These are phyloP conservation scores for Rhizopogon roseolus DNA, from an alignment of 768 basidiomycete species.

Conservation along the genomic window DNA sequence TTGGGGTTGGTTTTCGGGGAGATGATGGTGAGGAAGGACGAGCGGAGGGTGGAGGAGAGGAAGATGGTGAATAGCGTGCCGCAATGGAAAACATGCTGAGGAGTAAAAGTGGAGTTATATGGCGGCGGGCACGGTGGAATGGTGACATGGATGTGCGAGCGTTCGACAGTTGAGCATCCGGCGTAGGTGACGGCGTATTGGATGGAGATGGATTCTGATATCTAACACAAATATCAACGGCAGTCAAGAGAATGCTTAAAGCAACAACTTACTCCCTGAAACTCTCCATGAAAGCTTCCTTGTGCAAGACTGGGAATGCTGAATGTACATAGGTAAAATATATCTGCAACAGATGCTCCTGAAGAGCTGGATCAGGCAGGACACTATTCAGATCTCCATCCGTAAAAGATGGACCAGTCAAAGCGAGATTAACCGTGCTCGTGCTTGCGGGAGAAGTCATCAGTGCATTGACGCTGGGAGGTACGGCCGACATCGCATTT, in stretches of 20 bases:
- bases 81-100: conserved; percentile 84
- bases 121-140: conserved; percentile 36
- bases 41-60: conserved; percentile 20
- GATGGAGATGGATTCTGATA: conserved; percentile 17
- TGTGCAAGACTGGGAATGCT: conserved; percentile 72
- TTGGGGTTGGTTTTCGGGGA: conserved; percentile 44
- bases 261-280: conserved; percentile 36
- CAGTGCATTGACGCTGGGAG: conserved; percentile 1
- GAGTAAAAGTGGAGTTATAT: conserved; percentile 61
- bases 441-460: conserved; percentile 7
- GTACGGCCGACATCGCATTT: conserved; percentile 13
- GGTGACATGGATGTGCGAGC: conserved; percentile 25
- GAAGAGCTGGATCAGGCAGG: conserved; percentile 54
- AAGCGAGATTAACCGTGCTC: conserved; percentile 6
- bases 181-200: conserved; percentile 28
- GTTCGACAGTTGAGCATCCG: conserved; percentile 12
- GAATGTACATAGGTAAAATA: conserved; percentile 85
- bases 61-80: conserved; percentile 54
- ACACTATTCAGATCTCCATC: conserved; percentile 34
- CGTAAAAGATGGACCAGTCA: conserved; percentile 18
- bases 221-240: conserved; percentile 9
- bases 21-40: conserved; percentile 26
- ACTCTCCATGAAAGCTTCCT: conserved; percentile 59
- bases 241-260: neutral
- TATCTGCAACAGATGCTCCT: conserved; percentile 66